Evolutionary conservation across 495 filamentous ascomycete genomes (phyloP), one percentile per base, ranked within the genome.

Genomic region (Darksidea phi): DNA sequence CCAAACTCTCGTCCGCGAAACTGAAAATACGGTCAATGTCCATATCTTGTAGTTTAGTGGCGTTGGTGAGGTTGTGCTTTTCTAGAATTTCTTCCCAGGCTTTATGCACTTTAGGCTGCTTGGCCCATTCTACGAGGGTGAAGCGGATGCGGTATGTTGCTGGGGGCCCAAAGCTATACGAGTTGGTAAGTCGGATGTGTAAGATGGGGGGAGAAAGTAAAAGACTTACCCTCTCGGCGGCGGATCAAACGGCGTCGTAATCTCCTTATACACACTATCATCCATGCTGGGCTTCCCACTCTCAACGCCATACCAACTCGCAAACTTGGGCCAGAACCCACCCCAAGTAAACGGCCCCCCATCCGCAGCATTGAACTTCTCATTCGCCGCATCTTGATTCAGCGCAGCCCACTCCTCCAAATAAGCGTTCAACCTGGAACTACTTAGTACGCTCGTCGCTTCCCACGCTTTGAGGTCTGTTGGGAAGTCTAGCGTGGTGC

Each of bases 371-470:
- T 81, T 82, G 64, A 82, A 78, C 18, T 71, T 73, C 63, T 82
- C 63, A 26, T 79, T 73, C 49, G 54, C 70, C 4, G 74, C 72
- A 0, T 47, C 51, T 0, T 57, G 66, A 0, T 66, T 73, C 42
- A 83, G 66, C 12, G 75, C 79, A 0, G 75, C 71, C 80, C 79
- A 85, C 67, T 83, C 80, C 34, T 73, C 74, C 21, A 60, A 38
- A 54, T 79, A 79, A 2, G 71, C 76, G 48, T 79, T 79, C 54
- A 81, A 58, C 66, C 67, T 61, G 0, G 73, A 77, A 17, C 63
- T 73, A 45, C 72, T 76, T 45, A 75, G 67, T 17, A 72, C 72
- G 37, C 75, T 70, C 46, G 72, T 63, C n/a, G 69, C 55, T 50
- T 77, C 71, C 78, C 78, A 82, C 0, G 73, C 69, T 12, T 28